Evolutionary conservation across 495 filamentous ascomycete genomes (phyloP), one percentile per base, ranked within the genome.

Genomic region (Penicillium flavigenum): DNA sequence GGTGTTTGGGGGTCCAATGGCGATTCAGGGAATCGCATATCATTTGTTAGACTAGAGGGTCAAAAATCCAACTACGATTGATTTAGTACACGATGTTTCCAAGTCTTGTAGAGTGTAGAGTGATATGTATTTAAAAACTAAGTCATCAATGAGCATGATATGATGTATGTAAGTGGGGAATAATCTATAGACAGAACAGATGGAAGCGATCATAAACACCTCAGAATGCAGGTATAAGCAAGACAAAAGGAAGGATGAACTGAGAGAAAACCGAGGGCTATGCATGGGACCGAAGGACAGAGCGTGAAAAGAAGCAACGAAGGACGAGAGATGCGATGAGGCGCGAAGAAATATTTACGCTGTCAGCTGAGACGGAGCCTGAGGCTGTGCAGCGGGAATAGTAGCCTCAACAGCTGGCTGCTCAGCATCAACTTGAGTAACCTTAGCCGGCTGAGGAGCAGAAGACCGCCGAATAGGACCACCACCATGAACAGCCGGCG

Each of bases 381-480:
- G 52, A 8, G 57, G n/a, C 38, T 69, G 55, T 16, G 63, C 10
- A 53, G 61, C 60, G 11, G 70, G 55, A 17, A 65, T 51, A 14
- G 72, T 52, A 22, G 56, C 20, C 46, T 66, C 70, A 1, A 66
- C 49, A 22, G 58, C 55, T 6, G 60, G 12, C 36, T 48, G 48
- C 22, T 57, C 61, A 19, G 58, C 32, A 6, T 65, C 64, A 26
- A 64, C 32, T 47, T 69, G 64, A 9, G 62, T 36, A 44, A 58
- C 55, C 24, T 60, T 61, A 17, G 63, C 54, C 3, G 73, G 70
- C 16, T 59, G 61, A 1, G 75, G 70, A 41, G 69, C 65, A 48
- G 70, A 67, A 47, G 66, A 70, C 36, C 75, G 76, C 41, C 76
- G 75, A 44, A 79, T 73, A 2, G 76, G 76, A 38, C 76, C 75